phyloP scores from a whole-genome alignment of 2,329 filamentous ascomycete species.

The Cercospora sojina region DNA sequence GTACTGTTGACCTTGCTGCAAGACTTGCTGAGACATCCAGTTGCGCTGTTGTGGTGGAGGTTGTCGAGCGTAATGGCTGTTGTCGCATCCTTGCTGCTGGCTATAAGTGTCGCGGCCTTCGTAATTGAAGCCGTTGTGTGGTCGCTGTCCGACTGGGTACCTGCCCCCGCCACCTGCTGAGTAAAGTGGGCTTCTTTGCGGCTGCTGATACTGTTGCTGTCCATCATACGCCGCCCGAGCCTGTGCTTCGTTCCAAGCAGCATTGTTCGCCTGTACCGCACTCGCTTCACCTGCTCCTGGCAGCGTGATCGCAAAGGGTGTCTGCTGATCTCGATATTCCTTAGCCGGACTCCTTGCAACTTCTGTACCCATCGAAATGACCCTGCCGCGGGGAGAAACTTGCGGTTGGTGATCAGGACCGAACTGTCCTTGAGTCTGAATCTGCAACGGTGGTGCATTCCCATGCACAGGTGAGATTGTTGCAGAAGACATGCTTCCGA shows the following conservation, averaged over 20 bases:
- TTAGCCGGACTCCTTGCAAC: slow-evolving; percentile 30
- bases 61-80: background rate
- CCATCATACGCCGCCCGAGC: background rate
- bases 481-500: slow-evolving; percentile 11
- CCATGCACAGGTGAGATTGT: slow-evolving; percentile 22
- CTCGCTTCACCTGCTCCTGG: slow-evolving; percentile 9
- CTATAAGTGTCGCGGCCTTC: background rate
- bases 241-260: background rate
- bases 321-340: slow-evolving; percentile 34
- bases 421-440: slow-evolving; percentile 4
- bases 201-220: slow-evolving; percentile 12
- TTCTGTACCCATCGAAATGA: slow-evolving; percentile 27
- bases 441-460: background rate
- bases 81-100: background rate
- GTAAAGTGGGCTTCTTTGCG: background rate
- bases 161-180: background rate
- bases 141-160: background rate
- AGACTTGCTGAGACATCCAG: slow-evolving; percentile 8
- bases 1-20: slow-evolving; percentile 12
- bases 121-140: background rate
- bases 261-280: background rate
- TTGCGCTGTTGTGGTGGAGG: background rate
- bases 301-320: slow-evolving; percentile 31
- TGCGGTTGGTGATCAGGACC: background rate
- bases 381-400: background rate